phyloP scores from a whole-genome alignment of 2,329 filamentous ascomycete species.

The Didymella exigua region DNA sequence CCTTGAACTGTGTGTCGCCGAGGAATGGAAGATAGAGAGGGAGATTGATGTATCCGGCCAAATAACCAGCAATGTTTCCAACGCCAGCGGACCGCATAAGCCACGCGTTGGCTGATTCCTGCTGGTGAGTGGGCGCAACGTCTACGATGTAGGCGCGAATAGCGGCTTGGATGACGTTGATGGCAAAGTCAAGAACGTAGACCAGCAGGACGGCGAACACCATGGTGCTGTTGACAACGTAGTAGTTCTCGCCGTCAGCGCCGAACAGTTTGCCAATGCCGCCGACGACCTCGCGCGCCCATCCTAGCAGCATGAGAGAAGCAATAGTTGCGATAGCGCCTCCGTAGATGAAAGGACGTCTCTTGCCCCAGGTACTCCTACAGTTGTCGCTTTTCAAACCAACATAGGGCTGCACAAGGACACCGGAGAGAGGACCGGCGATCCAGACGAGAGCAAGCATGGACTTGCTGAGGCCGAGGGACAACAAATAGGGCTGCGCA shows the following conservation, averaged over 20 bases:
- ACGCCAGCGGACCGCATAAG: slow-evolving; percentile 83
- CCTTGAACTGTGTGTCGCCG: slow-evolving; percentile 89
- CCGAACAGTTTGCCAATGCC: slow-evolving; percentile 73
- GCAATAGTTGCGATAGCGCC: slow-evolving; percentile 57
- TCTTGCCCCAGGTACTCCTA: slow-evolving; percentile 55
- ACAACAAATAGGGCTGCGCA: slow-evolving; percentile 57
- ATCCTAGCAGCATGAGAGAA: slow-evolving; percentile 57
- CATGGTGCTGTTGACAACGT: slow-evolving; percentile 71
- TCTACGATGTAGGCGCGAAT: slow-evolving; percentile 94
- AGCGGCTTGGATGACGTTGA: slow-evolving; percentile 93
- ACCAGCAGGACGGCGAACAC: slow-evolving; percentile 82
- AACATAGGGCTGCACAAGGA: slow-evolving; percentile 60
- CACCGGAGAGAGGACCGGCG: slow-evolving; percentile 60
- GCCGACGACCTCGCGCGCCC: slow-evolving; percentile 62
- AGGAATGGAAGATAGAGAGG: slow-evolving; percentile 77
- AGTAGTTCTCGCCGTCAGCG: slow-evolving; percentile 67
- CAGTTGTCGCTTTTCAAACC: slow-evolving; percentile 60
- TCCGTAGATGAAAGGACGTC: slow-evolving; percentile 59
- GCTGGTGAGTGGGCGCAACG: slow-evolving; percentile 88
- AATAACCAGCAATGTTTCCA: slow-evolving; percentile 88
- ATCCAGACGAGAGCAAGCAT: slow-evolving; percentile 61
- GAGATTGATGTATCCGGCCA: slow-evolving; percentile 83
- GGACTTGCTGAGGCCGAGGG: slow-evolving; percentile 59
- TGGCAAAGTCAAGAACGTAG: slow-evolving; percentile 89
- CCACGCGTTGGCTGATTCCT: slow-evolving; percentile 94